phyloP scores from a whole-genome alignment of 768 basidiomycete species.

The Pulveroboletus sp. region DNA sequence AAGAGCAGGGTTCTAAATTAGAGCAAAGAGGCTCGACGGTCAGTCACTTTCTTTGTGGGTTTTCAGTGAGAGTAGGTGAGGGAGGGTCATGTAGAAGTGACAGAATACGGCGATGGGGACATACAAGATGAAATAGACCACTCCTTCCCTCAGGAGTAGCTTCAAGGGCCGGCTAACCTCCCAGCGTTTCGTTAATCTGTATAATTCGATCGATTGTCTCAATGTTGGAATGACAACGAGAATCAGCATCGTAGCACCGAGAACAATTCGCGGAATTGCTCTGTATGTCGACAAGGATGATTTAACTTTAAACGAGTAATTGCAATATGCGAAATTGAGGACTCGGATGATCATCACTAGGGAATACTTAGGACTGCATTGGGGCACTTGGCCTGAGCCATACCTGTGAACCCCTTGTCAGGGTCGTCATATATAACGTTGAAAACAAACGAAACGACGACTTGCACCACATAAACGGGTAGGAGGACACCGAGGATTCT shows the following conservation, averaged over 20 bases:
- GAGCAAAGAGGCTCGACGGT: not conserved
- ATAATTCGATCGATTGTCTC: not conserved
- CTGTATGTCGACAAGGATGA: not conserved
- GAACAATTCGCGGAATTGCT: not conserved
- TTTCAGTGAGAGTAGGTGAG: not conserved
- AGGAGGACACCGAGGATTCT: not conserved
- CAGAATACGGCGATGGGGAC: not conserved
- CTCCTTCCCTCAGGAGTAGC: slow-evolving; percentile 8
- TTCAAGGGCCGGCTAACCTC: slow-evolving; percentile 2
- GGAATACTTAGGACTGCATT: no score
- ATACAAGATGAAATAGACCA: slow-evolving; percentile 14
- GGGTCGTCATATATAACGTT: not conserved
- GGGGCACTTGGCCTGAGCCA: not conserved
- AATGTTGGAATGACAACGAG: not conserved
- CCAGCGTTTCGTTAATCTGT: slow-evolving; percentile 8
- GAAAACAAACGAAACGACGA: not conserved
- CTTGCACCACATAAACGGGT: not conserved
- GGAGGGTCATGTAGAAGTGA: not conserved
- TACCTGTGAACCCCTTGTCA: not conserved
- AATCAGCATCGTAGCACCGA: not conserved
- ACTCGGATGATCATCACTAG: not conserved
- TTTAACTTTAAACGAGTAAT: no score
- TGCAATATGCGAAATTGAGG: not conserved
- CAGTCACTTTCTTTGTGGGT: not conserved
- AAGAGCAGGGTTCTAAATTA: slow-evolving; percentile 3